A percentile compares a stretch with the other conserved stretches of the same genome.
phyloP scores from a whole-genome alignment of 768 basidiomycete genomes.

The Naganishia kalamii region DNA sequence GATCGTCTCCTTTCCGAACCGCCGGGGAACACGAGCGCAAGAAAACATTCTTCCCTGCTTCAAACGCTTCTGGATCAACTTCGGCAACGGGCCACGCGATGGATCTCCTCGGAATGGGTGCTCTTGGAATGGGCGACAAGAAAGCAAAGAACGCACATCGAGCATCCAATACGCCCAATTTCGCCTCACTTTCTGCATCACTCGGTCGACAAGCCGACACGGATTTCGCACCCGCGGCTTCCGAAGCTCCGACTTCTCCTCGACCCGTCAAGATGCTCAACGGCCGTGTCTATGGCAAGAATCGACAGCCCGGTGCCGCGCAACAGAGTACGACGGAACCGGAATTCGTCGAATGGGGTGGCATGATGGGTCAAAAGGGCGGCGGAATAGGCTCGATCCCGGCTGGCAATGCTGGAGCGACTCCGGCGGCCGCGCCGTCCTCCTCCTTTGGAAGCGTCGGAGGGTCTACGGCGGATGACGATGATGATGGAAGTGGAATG shows the following conservation, averaged over 20 bases:
- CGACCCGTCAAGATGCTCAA: conserved; percentile 60
- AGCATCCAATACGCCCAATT: conserved; percentile 35
- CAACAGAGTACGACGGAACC: conserved; percentile 52
- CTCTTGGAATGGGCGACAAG: conserved; percentile 6
- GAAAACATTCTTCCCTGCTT: conserved; percentile 31
- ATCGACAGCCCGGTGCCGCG: conserved; percentile 31
- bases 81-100: neutral
- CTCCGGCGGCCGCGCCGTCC: neutral
- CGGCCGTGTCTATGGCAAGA: conserved; percentile 68
- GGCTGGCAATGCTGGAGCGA: neutral
- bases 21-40: conserved; percentile 34
- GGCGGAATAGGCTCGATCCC: conserved; percentile 63
- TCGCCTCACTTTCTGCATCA: conserved; percentile 29
- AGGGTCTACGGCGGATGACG: conserved; percentile 48
- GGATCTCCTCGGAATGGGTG: conserved; percentile 16
- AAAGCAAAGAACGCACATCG: conserved; percentile 20
- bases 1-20: conserved; percentile 42
- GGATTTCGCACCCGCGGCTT: conserved; percentile 6
- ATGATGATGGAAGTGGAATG: conserved; percentile 82
- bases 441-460: conserved; percentile 36
- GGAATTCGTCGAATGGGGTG: conserved; percentile 86
- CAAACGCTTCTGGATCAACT: neutral
- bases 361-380: conserved; percentile 24
- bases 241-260: conserved; percentile 13
- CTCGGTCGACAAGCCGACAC: conserved; percentile 50